phyloP scores from a whole-genome alignment of 805 yeast species.

The Jamesozyma gamospora region DNA sequence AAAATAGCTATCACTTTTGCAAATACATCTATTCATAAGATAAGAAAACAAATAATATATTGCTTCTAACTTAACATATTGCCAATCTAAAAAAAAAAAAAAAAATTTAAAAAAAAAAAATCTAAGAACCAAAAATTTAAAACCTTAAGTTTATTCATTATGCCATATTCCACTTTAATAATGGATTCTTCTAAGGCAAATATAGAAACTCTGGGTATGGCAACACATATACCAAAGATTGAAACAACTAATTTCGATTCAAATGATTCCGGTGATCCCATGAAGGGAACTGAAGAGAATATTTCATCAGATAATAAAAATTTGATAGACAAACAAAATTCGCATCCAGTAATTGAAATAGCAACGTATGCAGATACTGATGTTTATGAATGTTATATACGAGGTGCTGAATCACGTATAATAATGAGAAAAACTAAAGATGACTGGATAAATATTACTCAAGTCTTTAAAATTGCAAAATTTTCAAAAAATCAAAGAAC shows the following conservation, averaged over 20 bases:
- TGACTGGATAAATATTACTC: constrained; percentile 90
- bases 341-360: constrained; percentile 25
- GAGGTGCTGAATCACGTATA: constrained; percentile 33
- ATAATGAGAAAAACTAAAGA: constrained; percentile 81
- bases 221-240: constrained; percentile 2
- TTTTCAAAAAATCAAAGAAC: constrained; percentile 75
- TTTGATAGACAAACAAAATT: background rate
- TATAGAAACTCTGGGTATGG: background rate
- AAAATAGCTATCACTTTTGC: no score
- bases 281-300: background rate
- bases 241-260: background rate
- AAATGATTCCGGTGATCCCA: background rate
- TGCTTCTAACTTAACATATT: no score
- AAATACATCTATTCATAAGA: no score
- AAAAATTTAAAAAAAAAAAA: no score
- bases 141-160: background rate
- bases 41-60: no score
- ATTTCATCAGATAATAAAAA: background rate
- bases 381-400: constrained; percentile 53
- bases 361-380: constrained; percentile 44
- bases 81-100: no score
- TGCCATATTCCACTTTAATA: constrained; percentile 2
- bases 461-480: constrained; percentile 66
- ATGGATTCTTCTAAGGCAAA: background rate
- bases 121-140: no score